Base-by-base conservation (phyloP, 352 stramenopile species). In the Phytophthora palmivora region DNA sequence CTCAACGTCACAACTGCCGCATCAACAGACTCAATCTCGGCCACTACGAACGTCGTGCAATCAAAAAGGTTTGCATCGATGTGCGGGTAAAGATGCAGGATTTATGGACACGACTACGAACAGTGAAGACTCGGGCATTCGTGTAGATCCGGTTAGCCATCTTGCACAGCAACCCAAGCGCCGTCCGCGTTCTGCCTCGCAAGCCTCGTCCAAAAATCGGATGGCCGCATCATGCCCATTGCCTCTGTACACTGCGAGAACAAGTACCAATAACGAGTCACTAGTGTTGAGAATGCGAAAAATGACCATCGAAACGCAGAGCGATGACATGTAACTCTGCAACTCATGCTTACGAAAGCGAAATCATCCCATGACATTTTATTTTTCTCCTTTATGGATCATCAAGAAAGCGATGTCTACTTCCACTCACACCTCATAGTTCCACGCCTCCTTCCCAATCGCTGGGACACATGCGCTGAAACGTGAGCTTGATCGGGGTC, bases 361-460 rank as follows among this genome's bases (percentile, higher is more conserved):
- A 57, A 65, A 43, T 24, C 44, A 49, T 37, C 9, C 36, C 30
- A 47, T 28, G 51, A 50, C 46, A 48, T 44, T 51, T 16, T 52
- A 42, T 46, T 68, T 57, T 47, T 58, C 22, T 49, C 21, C 30
- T 54, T 51, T 53, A 24, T 19, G 58, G 50, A 18, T 18, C 54
- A 26, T 43, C 44, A 15, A 48, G 22, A 56, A 30, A 11, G 24
- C 16, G 22, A 32, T 32, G 16, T 32, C 36, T 46, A 42, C 38
- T 33, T 42, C n/a, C 26, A 37, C 36, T 28, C 49, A 55, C 14
- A 6, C 14, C 47, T 51, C 63, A 91, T 39, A 91, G 55, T 49
- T 91, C 82, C 0, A 91, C 82, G 24, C 82, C 82, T n/a, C 82
- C 82, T 50, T 91, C 82, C 82, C 82, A 91, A 46, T 85, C 77